Conservation (phyloP, 345 rosid species). For the Rhizophora apiculata region DNA sequence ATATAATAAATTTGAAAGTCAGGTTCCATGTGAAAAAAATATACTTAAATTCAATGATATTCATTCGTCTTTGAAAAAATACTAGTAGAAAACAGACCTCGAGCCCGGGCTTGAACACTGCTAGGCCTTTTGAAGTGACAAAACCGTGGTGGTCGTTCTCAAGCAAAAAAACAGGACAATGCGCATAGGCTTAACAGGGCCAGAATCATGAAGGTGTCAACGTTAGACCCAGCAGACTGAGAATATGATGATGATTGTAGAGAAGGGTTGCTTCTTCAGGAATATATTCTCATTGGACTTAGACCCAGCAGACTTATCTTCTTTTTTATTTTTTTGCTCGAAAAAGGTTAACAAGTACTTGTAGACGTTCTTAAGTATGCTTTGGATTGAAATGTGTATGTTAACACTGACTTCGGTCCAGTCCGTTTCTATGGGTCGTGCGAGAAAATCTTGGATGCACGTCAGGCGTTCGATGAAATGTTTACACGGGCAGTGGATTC, state of each 20-base stretch:
- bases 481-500: constrained; percentile 57
- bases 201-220: constrained; percentile 52
- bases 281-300: constrained; percentile 25
- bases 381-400: constrained; percentile 58
- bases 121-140: constrained; percentile 57
- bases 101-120: constrained; percentile 59
- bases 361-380: constrained; percentile 57
- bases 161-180: constrained; percentile 61
- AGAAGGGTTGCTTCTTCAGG: not conserved
- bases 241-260: not conserved
- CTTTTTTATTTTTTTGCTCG: constrained; percentile 60
- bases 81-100: too few relatives aligned
- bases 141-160: too few relatives aligned
- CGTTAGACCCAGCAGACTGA: constrained; percentile 39
- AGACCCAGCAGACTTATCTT: constrained; percentile 57
- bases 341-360: constrained; percentile 63
- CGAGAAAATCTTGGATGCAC: constrained; percentile 46
- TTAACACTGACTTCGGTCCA: constrained; percentile 44
- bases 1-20: too few relatives aligned
- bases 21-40: too few relatives aligned
- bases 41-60: too few relatives aligned
- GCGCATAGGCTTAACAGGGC: constrained; percentile 49
- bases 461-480: not conserved
- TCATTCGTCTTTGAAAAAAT: too few relatives aligned
- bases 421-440: constrained; percentile 64